Evolutionary conservation across 192 early-diverging fungal species (phyloP).

Genomic region (Backusella macrospora): DNA sequence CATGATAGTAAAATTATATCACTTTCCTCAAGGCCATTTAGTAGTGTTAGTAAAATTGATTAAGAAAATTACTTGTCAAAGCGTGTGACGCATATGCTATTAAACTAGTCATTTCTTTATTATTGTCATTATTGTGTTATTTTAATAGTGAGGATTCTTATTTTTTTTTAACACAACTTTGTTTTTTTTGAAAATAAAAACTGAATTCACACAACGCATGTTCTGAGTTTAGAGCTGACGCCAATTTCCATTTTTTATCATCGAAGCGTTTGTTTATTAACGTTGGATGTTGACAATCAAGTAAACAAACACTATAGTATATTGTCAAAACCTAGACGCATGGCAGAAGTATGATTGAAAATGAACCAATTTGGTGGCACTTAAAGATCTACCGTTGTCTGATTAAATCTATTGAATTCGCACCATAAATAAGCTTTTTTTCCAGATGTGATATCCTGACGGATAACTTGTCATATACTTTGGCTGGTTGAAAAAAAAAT

Average conservation of each 20-base stretch:
- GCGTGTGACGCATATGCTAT: not conserved
- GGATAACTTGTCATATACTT: not conserved
- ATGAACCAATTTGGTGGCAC: conserved; percentile 10
- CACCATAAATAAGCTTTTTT: conserved; percentile 12
- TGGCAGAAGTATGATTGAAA: conserved; percentile 4
- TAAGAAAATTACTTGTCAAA: conserved; percentile 2
- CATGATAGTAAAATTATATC: not conserved
- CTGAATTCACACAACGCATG: not conserved
- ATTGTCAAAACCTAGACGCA: not conserved
- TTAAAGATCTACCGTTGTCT: conserved; percentile 11
- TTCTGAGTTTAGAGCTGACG: conserved; percentile 11
- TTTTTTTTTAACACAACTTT: not conserved
- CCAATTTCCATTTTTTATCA: not conserved
- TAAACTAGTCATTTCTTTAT: not conserved
- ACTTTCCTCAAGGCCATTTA: not conserved
- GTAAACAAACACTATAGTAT: not conserved
- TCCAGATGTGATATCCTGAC: conserved; percentile 10
- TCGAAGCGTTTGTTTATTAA: not conserved
- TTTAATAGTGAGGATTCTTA: not conserved
- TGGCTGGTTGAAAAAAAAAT: not conserved
- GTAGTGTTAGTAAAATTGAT: not conserved
- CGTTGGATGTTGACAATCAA: conserved; percentile 2
- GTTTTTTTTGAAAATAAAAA: not conserved
- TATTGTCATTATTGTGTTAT: not conserved
- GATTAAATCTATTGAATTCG: conserved; percentile 4